Evolutionary conservation across 2,329 filamentous ascomycete species (phyloP).

Genomic region (Botrytis pseudocinerea): DNA sequence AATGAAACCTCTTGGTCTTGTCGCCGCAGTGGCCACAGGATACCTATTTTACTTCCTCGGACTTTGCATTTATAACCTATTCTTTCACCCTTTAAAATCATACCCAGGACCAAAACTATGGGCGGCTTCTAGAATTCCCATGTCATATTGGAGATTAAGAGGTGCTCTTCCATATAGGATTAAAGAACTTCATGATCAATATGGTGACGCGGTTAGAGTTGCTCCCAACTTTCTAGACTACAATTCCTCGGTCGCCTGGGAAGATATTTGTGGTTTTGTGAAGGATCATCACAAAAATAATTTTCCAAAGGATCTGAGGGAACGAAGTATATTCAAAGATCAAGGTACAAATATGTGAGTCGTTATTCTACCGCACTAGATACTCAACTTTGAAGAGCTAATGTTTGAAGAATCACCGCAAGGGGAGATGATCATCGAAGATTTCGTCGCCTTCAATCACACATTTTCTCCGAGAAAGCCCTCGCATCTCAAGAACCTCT

Average conservation of each 20-base stretch:
- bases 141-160: not conserved
- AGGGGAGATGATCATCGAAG: slow-evolving; percentile 33
- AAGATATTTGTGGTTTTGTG: slow-evolving; percentile 23
- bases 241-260: slow-evolving; percentile 24
- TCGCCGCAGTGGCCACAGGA: not conserved
- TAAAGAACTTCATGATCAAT: slow-evolving; percentile 26
- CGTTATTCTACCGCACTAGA: not conserved
- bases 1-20: not conserved
- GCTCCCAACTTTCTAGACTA: slow-evolving; percentile 26
- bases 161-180: slow-evolving; percentile 14
- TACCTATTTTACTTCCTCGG: not conserved
- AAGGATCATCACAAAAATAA: slow-evolving; percentile 4
- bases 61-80: slow-evolving; percentile 25
- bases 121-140: slow-evolving; percentile 19
- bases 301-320: not conserved
- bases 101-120: slow-evolving; percentile 26
- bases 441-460: slow-evolving; percentile 37
- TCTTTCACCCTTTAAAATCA: slow-evolving; percentile 27
- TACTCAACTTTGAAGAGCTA: not conserved
- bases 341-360: not conserved
- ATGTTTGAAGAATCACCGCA: not conserved
- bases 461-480: slow-evolving; percentile 41
- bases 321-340: rapidly evolving
- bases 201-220: slow-evolving; percentile 29
- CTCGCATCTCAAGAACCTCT: slow-evolving; percentile 38